Conservation (phyloP, 1,284 basidiomycete genomes). For the Schizophyllum amplum region DNA sequence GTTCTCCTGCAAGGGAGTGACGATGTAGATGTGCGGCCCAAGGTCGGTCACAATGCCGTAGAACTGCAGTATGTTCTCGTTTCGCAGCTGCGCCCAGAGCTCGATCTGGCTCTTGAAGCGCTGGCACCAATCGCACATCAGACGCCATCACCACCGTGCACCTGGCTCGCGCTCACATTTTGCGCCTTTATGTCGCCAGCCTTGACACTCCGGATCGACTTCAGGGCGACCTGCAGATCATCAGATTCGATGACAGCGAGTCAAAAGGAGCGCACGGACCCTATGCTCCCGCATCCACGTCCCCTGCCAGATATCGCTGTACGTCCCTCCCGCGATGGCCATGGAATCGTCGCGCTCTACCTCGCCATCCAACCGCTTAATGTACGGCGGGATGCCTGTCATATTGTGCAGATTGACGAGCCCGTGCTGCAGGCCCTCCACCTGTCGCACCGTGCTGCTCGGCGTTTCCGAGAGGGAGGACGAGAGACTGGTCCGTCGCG, state of each 20-base stretch:
- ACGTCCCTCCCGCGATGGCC: slow-evolving; percentile 37
- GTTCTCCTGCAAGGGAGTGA: slow-evolving; percentile 11
- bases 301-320: slow-evolving; percentile 44
- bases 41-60: slow-evolving; percentile 47
- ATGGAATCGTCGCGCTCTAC: slow-evolving; percentile 29
- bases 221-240: neutral
- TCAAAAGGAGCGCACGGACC: slow-evolving; percentile 17
- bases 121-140: slow-evolving; percentile 19
- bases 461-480: slow-evolving; percentile 16
- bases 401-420: slow-evolving; percentile 37
- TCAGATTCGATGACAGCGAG: no score
- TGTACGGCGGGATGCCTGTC: slow-evolving; percentile 41
- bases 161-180: neutral
- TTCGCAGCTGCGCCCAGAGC: slow-evolving; percentile 41
- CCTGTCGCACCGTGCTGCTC: slow-evolving; percentile 29
- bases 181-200: neutral
- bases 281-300: slow-evolving; percentile 40
- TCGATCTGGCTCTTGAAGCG: slow-evolving; percentile 45
- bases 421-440: slow-evolving; percentile 24
- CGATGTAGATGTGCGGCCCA: slow-evolving; percentile 40
- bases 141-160: neutral
- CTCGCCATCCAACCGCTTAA: slow-evolving; percentile 42
- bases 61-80: slow-evolving; percentile 42
- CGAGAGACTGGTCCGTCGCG: slow-evolving; percentile 3
- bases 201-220: neutral